These are phyloP conservation scores for Combretum micranthum DNA, from an alignment of 345 rosid species.

Conservation along the genomic window DNA sequence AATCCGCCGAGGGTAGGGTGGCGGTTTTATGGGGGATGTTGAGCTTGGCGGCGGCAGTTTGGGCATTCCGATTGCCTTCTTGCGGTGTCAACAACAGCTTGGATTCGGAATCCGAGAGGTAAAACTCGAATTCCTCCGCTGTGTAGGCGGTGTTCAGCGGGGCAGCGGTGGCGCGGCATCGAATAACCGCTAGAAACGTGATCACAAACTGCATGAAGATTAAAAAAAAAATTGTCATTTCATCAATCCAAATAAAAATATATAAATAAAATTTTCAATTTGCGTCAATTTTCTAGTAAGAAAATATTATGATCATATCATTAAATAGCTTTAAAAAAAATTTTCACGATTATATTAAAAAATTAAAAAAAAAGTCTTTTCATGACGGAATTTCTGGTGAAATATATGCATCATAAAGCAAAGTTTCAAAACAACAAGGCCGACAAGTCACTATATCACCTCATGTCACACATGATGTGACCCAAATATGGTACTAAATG, in stretches of 20 bases:
- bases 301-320: too few relatives aligned
- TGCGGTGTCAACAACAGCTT: slow-evolving; percentile 35
- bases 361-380: too few relatives aligned
- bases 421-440: too few relatives aligned
- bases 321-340: too few relatives aligned
- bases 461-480: too few relatives aligned
- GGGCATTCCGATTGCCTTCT: slow-evolving; percentile 39
- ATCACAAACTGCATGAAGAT: slow-evolving; percentile 46
- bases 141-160: slow-evolving; percentile 63
- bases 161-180: slow-evolving; percentile 57
- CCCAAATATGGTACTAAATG: too few relatives aligned
- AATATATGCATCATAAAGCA: too few relatives aligned
- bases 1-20: slow-evolving; percentile 24
- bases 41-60: slow-evolving; percentile 47
- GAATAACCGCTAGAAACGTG: slow-evolving; percentile 57
- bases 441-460: too few relatives aligned
- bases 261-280: too few relatives aligned
- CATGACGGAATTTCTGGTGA: too few relatives aligned
- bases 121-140: slow-evolving; percentile 67
- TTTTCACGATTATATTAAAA: too few relatives aligned
- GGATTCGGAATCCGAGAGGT: slow-evolving; percentile 62
- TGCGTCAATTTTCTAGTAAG: too few relatives aligned
- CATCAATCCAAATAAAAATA: not conserved
- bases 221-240: not conserved
- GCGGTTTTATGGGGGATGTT: slow-evolving; percentile 35